phyloP scores from a whole-genome alignment of 2,329 filamentous ascomycete genomes.

The Curvularia lunata region DNA sequence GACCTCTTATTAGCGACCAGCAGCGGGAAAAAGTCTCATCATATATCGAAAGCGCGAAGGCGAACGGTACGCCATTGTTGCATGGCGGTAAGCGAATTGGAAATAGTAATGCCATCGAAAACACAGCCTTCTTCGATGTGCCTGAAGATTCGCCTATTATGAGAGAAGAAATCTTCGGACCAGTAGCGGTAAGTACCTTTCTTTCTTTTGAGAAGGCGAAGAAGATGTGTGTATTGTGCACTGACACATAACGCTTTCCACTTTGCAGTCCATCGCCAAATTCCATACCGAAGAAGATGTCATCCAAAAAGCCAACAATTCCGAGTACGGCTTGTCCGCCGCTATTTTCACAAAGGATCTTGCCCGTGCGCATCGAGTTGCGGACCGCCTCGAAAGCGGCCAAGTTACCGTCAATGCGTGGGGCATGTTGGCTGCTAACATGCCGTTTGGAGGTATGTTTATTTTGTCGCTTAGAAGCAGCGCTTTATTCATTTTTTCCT shows the following conservation, averaged over 20 bases:
- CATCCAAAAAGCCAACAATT: background rate
- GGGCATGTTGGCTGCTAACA: background rate
- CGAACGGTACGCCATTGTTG: background rate
- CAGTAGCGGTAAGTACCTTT: background rate
- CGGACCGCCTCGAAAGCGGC: background rate
- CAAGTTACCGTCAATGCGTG: background rate
- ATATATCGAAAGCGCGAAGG: background rate
- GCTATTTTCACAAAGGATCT: background rate
- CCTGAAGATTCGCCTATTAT: background rate
- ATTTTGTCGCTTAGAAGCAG: background rate
- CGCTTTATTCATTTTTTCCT: background rate
- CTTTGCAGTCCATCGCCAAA: background rate
- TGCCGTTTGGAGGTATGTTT: slow-evolving; percentile 2
- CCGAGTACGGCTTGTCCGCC: background rate
- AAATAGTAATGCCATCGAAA: background rate
- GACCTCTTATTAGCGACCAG: background rate
- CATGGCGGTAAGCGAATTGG: background rate
- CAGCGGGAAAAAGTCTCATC: background rate
- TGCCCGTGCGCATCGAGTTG: slow-evolving; percentile 1
- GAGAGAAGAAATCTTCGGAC: slow-evolving; percentile 1
- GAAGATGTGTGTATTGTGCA: background rate
- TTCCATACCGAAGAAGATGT: background rate
- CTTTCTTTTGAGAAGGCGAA: background rate
- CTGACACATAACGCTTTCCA: background rate
- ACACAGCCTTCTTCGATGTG: background rate